Conservation (phyloP, 495 filamentous ascomycete species). For the Penicillium maclennaniae region DNA sequence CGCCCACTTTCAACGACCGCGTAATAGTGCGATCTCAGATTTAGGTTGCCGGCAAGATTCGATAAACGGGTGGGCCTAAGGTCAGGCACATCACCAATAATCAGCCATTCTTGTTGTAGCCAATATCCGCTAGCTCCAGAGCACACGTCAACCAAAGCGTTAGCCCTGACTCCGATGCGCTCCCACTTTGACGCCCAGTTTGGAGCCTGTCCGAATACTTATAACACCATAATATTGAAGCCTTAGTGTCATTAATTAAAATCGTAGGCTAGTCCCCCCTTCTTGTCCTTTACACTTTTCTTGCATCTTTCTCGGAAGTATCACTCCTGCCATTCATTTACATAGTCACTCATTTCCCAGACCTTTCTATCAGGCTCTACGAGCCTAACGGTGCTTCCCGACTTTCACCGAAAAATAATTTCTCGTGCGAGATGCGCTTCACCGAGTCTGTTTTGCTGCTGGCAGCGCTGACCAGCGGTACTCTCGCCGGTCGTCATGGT, state of each 20-base stretch:
- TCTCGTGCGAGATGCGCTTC: conserved; percentile 27
- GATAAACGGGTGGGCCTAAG: not conserved
- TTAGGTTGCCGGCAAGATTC: not conserved
- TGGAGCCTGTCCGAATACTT: not conserved
- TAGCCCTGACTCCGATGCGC: too few relatives aligned
- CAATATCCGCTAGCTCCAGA: not conserved
- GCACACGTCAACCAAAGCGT: not conserved
- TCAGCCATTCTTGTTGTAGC: not conserved
- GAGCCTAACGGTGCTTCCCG: not conserved
- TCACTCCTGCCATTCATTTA: not conserved
- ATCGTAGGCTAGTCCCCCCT: not conserved
- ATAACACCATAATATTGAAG: not conserved
- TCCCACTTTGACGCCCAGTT: not conserved
- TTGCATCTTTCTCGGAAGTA: not conserved
- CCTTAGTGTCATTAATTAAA: not conserved
- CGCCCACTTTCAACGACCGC: not conserved
- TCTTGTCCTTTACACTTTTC: not conserved
- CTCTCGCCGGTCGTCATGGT: conserved; percentile 17
- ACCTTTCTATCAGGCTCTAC: not conserved
- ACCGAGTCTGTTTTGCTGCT: conserved; percentile 33
- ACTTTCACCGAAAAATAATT: conserved; percentile 1
- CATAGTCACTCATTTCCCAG: not conserved
- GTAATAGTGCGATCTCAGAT: not conserved
- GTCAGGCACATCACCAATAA: not conserved
- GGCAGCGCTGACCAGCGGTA: conserved; percentile 27